Evolutionary conservation across 164 flowering plant genomes (phyloP), one percentile per base, ranked within the genome.

Genomic region (Tinospora cordifolia): DNA sequence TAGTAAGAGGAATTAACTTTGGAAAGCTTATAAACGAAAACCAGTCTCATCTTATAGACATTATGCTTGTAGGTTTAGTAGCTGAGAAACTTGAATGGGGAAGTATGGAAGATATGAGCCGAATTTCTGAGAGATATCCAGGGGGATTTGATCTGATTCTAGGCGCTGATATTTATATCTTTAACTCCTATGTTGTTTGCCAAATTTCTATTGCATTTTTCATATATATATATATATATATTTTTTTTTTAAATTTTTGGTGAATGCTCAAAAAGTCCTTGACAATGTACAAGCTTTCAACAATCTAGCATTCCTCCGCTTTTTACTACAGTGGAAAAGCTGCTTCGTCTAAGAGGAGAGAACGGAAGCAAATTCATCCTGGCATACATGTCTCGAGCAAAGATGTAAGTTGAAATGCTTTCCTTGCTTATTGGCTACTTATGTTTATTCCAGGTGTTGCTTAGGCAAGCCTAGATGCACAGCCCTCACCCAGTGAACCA

Each of bases 121-220:
- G 79, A 69, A 86, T 91, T 68, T 58, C 84, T 65, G 75, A 79
- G 60, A 82, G 71, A 71, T 72, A 88, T 72, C 70, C 88, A 2
- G 58, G 72, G 25, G 97, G 97, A 63, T 94, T 91, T 78, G 98
- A 91, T 84, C 82, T 94, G n/a, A 68, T 94, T 79, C 90, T 94
- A 74, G 95, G 98, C 75, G 98, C 98, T 79, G 98, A 94, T 78
- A 94, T 91, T 26, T 94, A 90, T 94, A 93, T 91, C 98, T 94
- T 79, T 62, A 24, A 27, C n/a, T 14, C 70, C 21, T n/a, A n/a
- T 24, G n/a, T 11, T n/a, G 8, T 65, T 74, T 46, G 11, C 54
- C 47, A 62, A 17, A 1, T 2, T 41, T 39, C 59, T 12, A 25
- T 36, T 24, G 75, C 41, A 51, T 0, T 30, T n/a, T n/a, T n/a